Percentiles rank a stretch among this genome's conserved stretches.
Conservation (phyloP, 1,139 yeast genomes). For the Kurtzmaniella quercitrusa region DNA sequence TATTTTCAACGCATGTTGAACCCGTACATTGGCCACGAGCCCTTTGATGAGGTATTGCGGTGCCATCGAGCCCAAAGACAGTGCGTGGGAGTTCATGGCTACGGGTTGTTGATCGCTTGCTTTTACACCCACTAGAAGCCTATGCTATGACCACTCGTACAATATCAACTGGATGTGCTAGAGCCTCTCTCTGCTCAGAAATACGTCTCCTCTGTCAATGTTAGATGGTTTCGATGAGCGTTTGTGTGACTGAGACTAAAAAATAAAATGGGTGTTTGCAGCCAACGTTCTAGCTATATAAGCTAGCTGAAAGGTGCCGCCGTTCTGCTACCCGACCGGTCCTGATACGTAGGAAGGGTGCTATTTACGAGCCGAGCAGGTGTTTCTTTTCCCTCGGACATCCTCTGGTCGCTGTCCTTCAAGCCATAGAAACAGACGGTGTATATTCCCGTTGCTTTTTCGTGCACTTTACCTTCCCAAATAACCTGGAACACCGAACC, state of each 20-base stretch:
- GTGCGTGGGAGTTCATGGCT: not conserved
- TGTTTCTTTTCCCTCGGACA: too few relatives aligned
- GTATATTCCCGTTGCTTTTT: too few relatives aligned
- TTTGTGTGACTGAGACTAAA: not conserved
- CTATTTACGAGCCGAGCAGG: too few relatives aligned
- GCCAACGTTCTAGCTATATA: not conserved
- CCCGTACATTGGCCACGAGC: not conserved
- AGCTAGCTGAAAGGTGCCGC: too few relatives aligned
- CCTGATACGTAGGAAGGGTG: too few relatives aligned
- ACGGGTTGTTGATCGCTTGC: too few relatives aligned
- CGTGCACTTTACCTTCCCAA: too few relatives aligned
- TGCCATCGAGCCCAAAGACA: not conserved
- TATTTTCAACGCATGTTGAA: slow-evolving; percentile 1
- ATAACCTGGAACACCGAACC: too few relatives aligned
- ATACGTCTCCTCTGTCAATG: not conserved
- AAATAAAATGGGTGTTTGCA: not conserved
- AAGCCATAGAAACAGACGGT: too few relatives aligned
- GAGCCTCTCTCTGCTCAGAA: not conserved
- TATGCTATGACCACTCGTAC: not conserved
- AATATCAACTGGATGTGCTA: not conserved
- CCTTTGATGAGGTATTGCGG: not conserved
- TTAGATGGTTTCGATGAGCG: not conserved
- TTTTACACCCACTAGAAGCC: not conserved
- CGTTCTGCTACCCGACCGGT: too few relatives aligned
- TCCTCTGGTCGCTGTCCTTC: too few relatives aligned